Evolutionary conservation across 352 stramenopile genomes (phyloP), one percentile per base, ranked within the genome.

Genomic region (Pythium phragmitis): DNA sequence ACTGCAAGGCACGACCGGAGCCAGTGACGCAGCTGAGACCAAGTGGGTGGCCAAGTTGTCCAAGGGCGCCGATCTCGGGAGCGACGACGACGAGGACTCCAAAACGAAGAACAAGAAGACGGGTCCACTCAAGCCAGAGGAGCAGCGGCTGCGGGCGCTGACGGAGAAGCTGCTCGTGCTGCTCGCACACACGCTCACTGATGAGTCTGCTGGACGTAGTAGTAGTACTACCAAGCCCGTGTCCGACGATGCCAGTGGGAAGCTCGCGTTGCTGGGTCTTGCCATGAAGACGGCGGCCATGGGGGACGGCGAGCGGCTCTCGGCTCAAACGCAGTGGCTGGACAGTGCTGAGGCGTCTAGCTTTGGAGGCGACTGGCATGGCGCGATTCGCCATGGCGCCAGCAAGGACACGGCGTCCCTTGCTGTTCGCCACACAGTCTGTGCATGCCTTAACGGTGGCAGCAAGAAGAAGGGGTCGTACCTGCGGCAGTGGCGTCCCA

Each of bases 321-420:
- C 83, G 16, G 89, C 89, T 23, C 80, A 92, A 60, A 97, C 89
- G 17, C 78, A 75, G 54, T 97, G 85, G 86, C 82, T 97, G 54
- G 89, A 97, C 60, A 68, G 56, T n/a, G 80, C 83, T 0, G 39
- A 61, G 13, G 85, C 76, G 14, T 48, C 34, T 47, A 41, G 51
- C 26, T 77, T 86, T 41, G 80, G 85, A 17, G 87, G 80, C 2
- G 63, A 77, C 8, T 97, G 87, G 87, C 60, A 75, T 39, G 89
- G 87, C n/a, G 30, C 19, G 12, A 67, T 90, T 2, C 82, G 89
- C 16, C 82, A 88, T 57, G 89, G 89, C 11, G 85, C 89, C 0
- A 85, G 79, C 21, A 94, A 90, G 64, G 86, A 96, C 60, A 63
- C 53, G 7, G 72, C 77, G 36, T 96, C 88, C 7, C 74, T 95